phyloP scores from a whole-genome alignment of 2,329 filamentous ascomycete genomes.

The Alternaria consortialis region DNA sequence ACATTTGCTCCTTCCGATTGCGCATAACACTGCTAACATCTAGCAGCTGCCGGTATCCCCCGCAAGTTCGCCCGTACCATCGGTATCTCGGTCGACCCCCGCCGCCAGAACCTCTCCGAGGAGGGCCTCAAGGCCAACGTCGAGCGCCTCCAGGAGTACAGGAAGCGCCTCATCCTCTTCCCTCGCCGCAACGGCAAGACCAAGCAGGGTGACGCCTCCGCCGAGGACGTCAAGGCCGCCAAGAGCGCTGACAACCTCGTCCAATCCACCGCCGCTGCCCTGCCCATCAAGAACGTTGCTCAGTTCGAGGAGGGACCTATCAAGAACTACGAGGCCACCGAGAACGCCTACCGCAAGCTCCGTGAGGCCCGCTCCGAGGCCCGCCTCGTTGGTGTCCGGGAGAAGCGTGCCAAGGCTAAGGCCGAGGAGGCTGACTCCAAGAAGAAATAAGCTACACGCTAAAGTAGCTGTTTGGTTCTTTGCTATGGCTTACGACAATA shows the following conservation, averaged over 20 bases:
- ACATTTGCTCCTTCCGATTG: slow-evolving; percentile 47
- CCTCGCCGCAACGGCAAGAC: slow-evolving; percentile 90
- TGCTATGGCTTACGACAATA: slow-evolving; percentile 41
- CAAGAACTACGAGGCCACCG: slow-evolving; percentile 73
- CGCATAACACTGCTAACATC: slow-evolving; percentile 25
- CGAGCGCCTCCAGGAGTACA: slow-evolving; percentile 97
- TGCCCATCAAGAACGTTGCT: slow-evolving; percentile 76
- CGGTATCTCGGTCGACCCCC: slow-evolving; percentile 94
- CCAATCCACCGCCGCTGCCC: slow-evolving; percentile 64
- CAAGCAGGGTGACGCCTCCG: slow-evolving; percentile 90
- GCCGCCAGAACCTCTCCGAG: slow-evolving; percentile 96
- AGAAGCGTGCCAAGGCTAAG: slow-evolving; percentile 93
- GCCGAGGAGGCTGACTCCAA: slow-evolving; percentile 78
- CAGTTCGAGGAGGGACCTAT: slow-evolving; percentile 86
- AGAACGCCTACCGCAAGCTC: slow-evolving; percentile 87
- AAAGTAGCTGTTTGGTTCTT: slow-evolving; percentile 30
- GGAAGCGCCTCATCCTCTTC: slow-evolving; percentile 95
- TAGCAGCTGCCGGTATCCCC: slow-evolving; percentile 91
- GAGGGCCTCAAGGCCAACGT: slow-evolving; percentile 96
- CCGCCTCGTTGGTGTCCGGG: slow-evolving; percentile 81
- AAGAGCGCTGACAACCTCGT: slow-evolving; percentile 62
- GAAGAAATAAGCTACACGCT: slow-evolving; percentile 75
- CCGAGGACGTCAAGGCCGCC: slow-evolving; percentile 80
- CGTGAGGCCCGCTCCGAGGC: slow-evolving; percentile 85
- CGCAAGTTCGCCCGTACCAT: slow-evolving; percentile 94